Conservation (phyloP, 345 rosid species). For the Syzygium grande region DNA sequence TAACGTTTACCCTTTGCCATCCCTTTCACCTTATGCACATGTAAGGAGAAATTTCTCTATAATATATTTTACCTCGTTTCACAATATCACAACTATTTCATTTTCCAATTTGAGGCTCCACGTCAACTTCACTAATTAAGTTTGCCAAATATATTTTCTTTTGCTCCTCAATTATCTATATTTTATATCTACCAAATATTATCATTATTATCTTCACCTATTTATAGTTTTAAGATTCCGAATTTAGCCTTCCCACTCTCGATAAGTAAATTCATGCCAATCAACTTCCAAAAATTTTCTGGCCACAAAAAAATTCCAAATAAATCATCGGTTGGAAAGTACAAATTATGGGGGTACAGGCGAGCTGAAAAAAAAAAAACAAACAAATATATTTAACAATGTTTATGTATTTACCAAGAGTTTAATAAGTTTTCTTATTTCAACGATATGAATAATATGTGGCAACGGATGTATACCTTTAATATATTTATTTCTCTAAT, state of each 20-base stretch:
- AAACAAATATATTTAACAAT: background rate
- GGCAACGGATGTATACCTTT: background rate
- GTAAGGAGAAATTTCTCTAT: background rate
- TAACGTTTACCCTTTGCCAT: background rate
- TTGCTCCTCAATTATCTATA: too few relatives aligned
- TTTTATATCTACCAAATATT: too few relatives aligned
- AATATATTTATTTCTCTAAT: background rate
- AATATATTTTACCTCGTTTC: background rate
- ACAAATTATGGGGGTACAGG: background rate
- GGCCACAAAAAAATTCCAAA: background rate
- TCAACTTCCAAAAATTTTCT: background rate
- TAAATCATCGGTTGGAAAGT: background rate
- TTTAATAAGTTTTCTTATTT: background rate
- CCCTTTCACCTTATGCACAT: background rate
- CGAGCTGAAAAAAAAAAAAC: background rate
- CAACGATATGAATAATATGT: background rate
- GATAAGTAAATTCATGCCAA: background rate
- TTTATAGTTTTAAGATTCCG: background rate
- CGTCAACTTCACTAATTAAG: background rate
- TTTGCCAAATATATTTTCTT: background rate
- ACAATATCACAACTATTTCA: background rate
- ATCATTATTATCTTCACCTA: background rate
- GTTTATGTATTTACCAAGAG: background rate
- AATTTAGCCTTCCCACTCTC: background rate
- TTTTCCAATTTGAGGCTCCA: background rate